Evolutionary conservation across 345 rosid genomes (phyloP), one percentile per base, ranked within the genome.

Genomic region (Sisymbrium altissimum): DNA sequence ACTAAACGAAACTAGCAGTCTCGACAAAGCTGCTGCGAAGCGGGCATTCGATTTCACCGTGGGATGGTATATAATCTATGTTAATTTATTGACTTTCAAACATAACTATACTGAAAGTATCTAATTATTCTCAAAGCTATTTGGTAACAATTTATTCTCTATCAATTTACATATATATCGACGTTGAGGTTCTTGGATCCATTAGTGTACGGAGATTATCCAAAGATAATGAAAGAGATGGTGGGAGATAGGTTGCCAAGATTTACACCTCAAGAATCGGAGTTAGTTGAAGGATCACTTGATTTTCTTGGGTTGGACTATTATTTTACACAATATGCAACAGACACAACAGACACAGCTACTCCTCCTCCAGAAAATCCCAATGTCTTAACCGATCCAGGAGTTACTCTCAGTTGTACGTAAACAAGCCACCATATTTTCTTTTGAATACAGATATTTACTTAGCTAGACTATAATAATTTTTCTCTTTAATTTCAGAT

Each of bases 231-330:
- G 68, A 57, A 27, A 32, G 43, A 49, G 7, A 9, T 27, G 4
- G 35, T 76, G 0, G 75, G 70, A 36, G 57, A 66, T 25, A 63
- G 66, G 33, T 21, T 77, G 56, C 65, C 71, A 6, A 50, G 2
- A 38, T 77, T 44, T 41, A 60, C 54, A 11, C 35, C 53, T 14
- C 7, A 5, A 1, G 39, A 78, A 38, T 73, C 73, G 0, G 59
- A 36, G 7, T 13, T 78, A 13, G 39, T 72, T 14, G 72, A 53
- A 33, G 78, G 73, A 36, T 72, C 81, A 11, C 44, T 72, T 27
- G 81, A 78, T 60, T 78, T 72, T 52, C 50, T 78, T 5, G 74
- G 81, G 6, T 43, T 78, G 6, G 72, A 78, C 40, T 78, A 78
- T 43, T 78, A 72, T 39, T 25, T 52, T 46, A 72, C 77, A 27